Evolutionary conservation across 2,329 filamentous ascomycete genomes (phyloP).

Genomic region (Cordyceps pruinosa): DNA sequence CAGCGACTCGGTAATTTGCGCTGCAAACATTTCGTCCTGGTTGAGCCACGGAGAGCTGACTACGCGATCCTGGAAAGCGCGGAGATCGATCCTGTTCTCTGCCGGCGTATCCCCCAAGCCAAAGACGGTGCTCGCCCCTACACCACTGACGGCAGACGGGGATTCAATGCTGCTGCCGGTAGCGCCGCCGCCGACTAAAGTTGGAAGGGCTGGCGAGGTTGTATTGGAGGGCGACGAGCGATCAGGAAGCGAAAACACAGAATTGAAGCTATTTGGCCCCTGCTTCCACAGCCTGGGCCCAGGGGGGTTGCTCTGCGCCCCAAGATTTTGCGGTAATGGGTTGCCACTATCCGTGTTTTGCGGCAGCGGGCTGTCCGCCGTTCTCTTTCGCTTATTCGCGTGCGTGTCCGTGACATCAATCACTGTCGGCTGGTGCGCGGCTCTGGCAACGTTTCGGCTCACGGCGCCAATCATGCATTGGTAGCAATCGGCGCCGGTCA

Average conservation of each 20-base stretch:
- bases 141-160: slow-evolving; percentile 11
- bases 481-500: slow-evolving; percentile 24
- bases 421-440: slow-evolving; percentile 5
- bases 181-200: slow-evolving; percentile 15
- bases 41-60: slow-evolving; percentile 25
- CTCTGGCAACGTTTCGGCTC: slow-evolving; percentile 23
- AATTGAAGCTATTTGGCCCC: neutral
- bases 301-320: neutral
- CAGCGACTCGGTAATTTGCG: slow-evolving; percentile 23
- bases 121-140: neutral
- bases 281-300: slow-evolving; percentile 25
- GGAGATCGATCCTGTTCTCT: slow-evolving; percentile 29
- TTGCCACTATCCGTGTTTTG: neutral
- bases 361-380: slow-evolving; percentile 21
- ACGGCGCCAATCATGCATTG: slow-evolving; percentile 27
- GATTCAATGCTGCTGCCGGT: slow-evolving; percentile 25
- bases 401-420: neutral
- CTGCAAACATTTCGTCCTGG: slow-evolving; percentile 25
- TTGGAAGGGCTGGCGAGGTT: slow-evolving; percentile 24
- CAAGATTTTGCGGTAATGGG: neutral
- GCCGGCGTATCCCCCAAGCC: slow-evolving; percentile 29
- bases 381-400: slow-evolving; percentile 28
- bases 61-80: slow-evolving; percentile 27
- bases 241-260: slow-evolving; percentile 21
- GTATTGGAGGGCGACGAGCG: slow-evolving; percentile 26